Base-by-base conservation (phyloP, 176 grass and related monocot species). In the Hsuehochloa calcarea region DNA sequence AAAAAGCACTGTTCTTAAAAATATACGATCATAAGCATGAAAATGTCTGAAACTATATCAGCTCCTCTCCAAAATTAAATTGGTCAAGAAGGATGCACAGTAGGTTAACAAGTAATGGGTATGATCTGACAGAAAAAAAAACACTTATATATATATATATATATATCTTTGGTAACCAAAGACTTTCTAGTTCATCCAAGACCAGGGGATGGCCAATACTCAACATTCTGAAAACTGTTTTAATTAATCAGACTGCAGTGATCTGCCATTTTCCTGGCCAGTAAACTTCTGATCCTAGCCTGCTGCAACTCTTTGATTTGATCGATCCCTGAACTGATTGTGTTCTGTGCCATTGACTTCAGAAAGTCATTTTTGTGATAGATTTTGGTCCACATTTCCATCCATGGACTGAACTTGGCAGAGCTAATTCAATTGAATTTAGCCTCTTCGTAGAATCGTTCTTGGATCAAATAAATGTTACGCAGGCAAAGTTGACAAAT, bases 401-500 rank as follows among this genome's bases (percentile, higher is more conserved):
- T 23, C 15, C 68, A 52, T 55, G 23, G 70, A 87, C 27, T n/a
- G 17, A 31, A 63, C 23, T 34, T 70, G 10, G n/a, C 62, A 50
- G 29, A 6, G 25, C 17, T 8, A 68, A 35, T 39, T 88, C 52
- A 49, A 83, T 41, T 16, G 4, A 51, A 61, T 9, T 83, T 70
- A 8, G 5, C 39, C 12, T 52, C 10, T 25, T 25, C 66, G 1
- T 62, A 44, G 52, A 85, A 65, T n/a, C 39, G 62, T 56, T 72
- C 35, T 50, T 46, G 49, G 19, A 64, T 45, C 14, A 64, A 44
- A 56, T 46, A 2, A 49, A 55, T 45, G 5, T 71, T 58, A 69
- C 3, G 12, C 3, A 5, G 14, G 19, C 22, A 26, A 23, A 40
- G 49, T 90, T 90, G 84, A 86, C 56, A 82, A 67, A 37, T 72